Base-by-base conservation (phyloP, 352 stramenopile genomes). In the Phytopythium aichiense region DNA sequence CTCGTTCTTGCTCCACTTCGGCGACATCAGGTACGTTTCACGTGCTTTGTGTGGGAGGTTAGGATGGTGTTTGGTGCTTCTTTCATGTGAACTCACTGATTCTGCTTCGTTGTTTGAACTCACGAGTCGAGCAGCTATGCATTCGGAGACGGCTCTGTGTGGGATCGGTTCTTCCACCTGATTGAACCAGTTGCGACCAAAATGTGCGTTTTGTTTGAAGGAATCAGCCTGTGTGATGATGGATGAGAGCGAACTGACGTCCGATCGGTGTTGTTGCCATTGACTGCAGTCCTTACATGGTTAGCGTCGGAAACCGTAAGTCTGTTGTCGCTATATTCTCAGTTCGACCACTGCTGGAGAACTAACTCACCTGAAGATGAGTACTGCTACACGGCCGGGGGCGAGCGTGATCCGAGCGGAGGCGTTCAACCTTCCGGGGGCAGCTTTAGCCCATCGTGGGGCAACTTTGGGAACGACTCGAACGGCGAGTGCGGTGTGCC, bases 281-380 rank as follows among this genome's bases (percentile, higher is more conserved):
- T 22, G 22, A 49, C 35, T 16, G 30, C 55, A 28, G 48, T 13
- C 31, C 56, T 42, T 91, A 91, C 64, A 91, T 91, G 84, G 78
- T 90, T 23, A 79, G 79, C 73, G 76, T 92, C 20, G 83, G 83
- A 52, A 92, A 92, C 51, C 81, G 82, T 92, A 66, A 62, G 82
- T 74, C n/a, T 38, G 62, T 23, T 3, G n/a, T 37, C 20, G 20
- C 15, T 18, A 4, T 31, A 51, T 62, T 40, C 13, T 58, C 35
- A 25, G 9, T 40, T 11, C 7, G 33, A n/a, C n/a, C 25, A 37
- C 7, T 54, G 42, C 18, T 9, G 5, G 18, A 13, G 25, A 25
- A 33, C 18, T 66, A 9, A 30, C 33, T 40, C 38, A 33, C 25
- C 50, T 69, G 9, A 62, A 89, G 76, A 92, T 56, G 83, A 92